Base-by-base conservation (phyloP, 208 protist species). In the Endotrypanum monterogeii region DNA sequence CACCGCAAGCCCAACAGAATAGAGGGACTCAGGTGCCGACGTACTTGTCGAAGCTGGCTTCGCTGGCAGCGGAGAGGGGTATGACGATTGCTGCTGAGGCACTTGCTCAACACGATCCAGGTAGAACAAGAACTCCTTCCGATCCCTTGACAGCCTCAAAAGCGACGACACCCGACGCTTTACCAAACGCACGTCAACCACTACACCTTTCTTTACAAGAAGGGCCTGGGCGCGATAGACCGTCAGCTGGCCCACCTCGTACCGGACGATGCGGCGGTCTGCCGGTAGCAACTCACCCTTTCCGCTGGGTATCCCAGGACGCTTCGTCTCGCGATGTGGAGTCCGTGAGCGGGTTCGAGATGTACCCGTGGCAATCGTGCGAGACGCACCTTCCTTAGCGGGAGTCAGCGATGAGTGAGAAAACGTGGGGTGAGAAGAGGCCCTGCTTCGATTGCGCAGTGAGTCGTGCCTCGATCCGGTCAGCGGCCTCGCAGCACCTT, bases 81-180 rank as follows among this genome's bases (percentile, higher is more conserved):
- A 14, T 30, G 71, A 52, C n/a, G 73, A 16, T 46, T 4, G 48
- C 25, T 55, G 58, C 12, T n/a, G n/a, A n/a, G 58, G 35, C 32
- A 63, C 58, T 25, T 63, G 63, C 32, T 61, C 63, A 14, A 84
- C 6, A 11, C 74, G 72, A 68, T 88, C 75, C 14, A 89, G 54
- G 8, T 80, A 68, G 52, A 91, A 83, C 11, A 85, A 74, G 44
- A 94, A 52, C 63, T 94, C 84, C 60, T 39, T 46, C 2, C 54
- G 48, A 73, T 93, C 86, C 12, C 28, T 56, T 5, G 86, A 88
- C 51, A 91, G 60, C 54, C 73, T 78, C 61, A 86, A 61, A 3
- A 83, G 67, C 0, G 81, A 55, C 0, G 85, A 83, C 20, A 91
- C 72, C 0, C 65, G 46, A 14, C 41, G 69, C 9, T 75, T 67